Evolutionary conservation across 2,329 filamentous ascomycete species (phyloP).

Genomic region (Cyphellophora attinorum): DNA sequence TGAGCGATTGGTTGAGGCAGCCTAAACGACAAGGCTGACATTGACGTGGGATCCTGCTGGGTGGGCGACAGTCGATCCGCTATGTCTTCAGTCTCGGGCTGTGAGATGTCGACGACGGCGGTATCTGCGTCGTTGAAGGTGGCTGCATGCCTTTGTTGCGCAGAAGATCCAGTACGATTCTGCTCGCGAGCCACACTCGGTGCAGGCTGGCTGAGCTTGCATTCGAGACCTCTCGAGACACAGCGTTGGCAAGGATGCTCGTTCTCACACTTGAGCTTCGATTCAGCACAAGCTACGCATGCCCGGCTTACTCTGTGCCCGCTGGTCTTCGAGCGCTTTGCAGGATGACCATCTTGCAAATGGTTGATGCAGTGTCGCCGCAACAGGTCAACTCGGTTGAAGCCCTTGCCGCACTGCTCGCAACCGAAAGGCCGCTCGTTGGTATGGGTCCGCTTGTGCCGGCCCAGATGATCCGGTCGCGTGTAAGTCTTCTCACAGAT

Average conservation of each 20-base stretch:
- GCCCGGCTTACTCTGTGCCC: slow-evolving; percentile 1
- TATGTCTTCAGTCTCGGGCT: too few relatives aligned
- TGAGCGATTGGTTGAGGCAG: too few relatives aligned
- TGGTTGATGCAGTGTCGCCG: slow-evolving; percentile 8
- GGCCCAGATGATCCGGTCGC: slow-evolving; percentile 42
- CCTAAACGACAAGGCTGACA: too few relatives aligned
- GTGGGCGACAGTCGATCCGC: too few relatives aligned
- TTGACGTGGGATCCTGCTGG: too few relatives aligned
- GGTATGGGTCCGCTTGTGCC: slow-evolving; percentile 34
- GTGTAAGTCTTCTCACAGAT: slow-evolving; percentile 44
- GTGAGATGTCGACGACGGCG: too few relatives aligned
- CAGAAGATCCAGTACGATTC: too few relatives aligned
- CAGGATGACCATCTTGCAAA: background rate
- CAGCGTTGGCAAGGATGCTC: background rate
- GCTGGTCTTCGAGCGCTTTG: background rate
- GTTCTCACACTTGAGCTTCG: slow-evolving; percentile 1
- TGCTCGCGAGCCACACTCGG: too few relatives aligned
- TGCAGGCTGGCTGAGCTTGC: too few relatives aligned
- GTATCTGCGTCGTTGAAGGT: too few relatives aligned
- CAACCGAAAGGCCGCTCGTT: slow-evolving; percentile 19
- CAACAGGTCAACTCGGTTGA: slow-evolving; percentile 9
- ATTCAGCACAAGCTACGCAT: background rate
- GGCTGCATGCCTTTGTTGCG: too few relatives aligned
- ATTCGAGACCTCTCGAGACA: too few relatives aligned
- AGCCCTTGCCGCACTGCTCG: slow-evolving; percentile 10